Base-by-base conservation (phyloP, 2,329 filamentous ascomycete species). In the Colletotrichum liaoningense region DNA sequence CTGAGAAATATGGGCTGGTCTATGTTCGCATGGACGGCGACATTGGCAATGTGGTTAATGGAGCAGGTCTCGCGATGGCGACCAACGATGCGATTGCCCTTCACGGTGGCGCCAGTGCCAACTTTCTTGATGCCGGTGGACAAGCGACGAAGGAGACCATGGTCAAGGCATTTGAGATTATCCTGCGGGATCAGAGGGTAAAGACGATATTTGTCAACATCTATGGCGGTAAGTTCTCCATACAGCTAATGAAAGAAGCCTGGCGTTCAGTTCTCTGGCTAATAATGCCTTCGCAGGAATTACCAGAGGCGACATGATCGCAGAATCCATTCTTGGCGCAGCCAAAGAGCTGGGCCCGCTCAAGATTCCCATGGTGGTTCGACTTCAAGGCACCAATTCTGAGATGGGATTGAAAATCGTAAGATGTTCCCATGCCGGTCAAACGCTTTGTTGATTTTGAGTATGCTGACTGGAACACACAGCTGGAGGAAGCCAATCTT, bases 31-130 rank as follows among this genome's bases (percentile, higher is more conserved):
- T 88, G 70, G 77, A 81, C 1, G 86, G 87, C 2, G 91, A 91
- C 74, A 92, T 97, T 66, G 95, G 94, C 49, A 97, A 93, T 0
- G 86, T 97, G 75, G 94, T 97, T 75, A 98, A 98, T 79, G 95
- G 95, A 56, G 95, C 95, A 0, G 95, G 95, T 0, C 88, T 98
- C 1, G 95, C 95, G 0, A 97, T 98, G 93, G 97, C 97, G 80
- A 97, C 95, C 0, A 91, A 95, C 73, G 95, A 98, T 80, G 93
- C 93, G 0, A 89, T 98, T 1, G 86, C 89, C 2, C 84, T 90
- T 14, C 89, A 90, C 67, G 92, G 92, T 9, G 94, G 94, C 2
- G 83, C 86, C 42, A 92, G 92, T 28, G 91, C 94, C 12, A 98
- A 98, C 78, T 97, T 98, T 81, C 87, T 98, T 67, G 95, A 98